Base-by-base conservation (phyloP, 805 yeast species). In the Spathaspora hagerdaliae region DNA sequence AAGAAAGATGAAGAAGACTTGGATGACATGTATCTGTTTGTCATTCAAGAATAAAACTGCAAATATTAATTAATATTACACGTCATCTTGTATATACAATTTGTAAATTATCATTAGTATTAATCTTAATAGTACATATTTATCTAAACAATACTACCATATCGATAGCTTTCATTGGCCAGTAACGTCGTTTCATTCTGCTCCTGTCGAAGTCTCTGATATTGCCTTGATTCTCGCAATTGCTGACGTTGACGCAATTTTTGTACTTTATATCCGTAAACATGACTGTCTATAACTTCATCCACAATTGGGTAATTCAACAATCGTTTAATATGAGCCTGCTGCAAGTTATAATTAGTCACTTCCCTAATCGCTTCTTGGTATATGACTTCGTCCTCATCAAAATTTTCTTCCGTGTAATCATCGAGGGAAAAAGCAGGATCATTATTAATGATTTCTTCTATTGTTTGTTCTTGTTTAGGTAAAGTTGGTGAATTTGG, bases 271-370 rank as follows among this genome's bases (percentile, higher is more conserved):
- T 62, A 70, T 11, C 76, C 75, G 53, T 60, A 71, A 36, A 54
- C 60, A 53, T 71, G 77, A 7, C 74, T 68, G 24, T 55, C 62
- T 11, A 71, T 56, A 35, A 62, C 54, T 39, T 72, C 74, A 41
- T 71, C 76, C n/a, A 70, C 74, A 8, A 71, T 67, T 2, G 76
- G 77, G 46, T 71, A 72, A 46, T 72, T 69, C 29, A 71, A 52
- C 41, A 70, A 41, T 44, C 56, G 51, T 45, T 68, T 67, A 34
- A 69, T 63, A 31, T 63, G 69, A 2, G 39, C 42, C 46, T 66
- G 72, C 45, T 70, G 65, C 27, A 67, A 46, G 15, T 61, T 57
- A 42, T 66, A 65, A 48, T 66, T 67, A 39, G 60, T 64, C 26
- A 67, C 56, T 8, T 55, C 61, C 6, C 51, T 45, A 15, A 58